A percentile compares a stretch with the other conserved stretches of the same genome.
These are phyloP conservation scores for Cucurbita maxima DNA, from an alignment of 306 rosid genomes.

Conservation along the genomic window DNA sequence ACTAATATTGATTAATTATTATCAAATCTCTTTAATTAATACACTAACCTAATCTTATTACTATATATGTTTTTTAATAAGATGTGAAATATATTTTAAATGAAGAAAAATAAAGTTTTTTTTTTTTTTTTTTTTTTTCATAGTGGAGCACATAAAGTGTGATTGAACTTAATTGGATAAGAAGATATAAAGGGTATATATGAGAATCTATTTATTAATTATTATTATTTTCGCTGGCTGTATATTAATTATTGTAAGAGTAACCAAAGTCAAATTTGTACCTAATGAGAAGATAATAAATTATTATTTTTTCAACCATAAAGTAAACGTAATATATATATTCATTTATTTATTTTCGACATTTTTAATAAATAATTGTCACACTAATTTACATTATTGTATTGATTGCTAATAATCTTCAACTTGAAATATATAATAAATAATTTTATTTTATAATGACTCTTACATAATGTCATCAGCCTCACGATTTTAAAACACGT, in stretches of 20 bases:
- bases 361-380: too few relatives aligned
- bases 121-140: neutral
- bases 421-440: too few relatives aligned
- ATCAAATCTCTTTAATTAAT: too few relatives aligned
- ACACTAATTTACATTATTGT: too few relatives aligned
- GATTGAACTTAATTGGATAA: neutral
- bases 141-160: neutral
- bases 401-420: too few relatives aligned
- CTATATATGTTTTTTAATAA: neutral
- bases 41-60: neutral
- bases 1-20: too few relatives aligned
- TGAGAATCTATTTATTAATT: neutral
- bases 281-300: neutral
- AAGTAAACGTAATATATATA: neutral
- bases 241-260: neutral
- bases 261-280: neutral
- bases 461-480: too few relatives aligned
- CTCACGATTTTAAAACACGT: too few relatives aligned
- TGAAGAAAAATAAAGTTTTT: neutral
- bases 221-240: neutral
- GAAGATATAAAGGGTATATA: neutral
- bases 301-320: neutral
- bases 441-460: too few relatives aligned
- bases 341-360: too few relatives aligned
- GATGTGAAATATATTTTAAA: neutral